phyloP scores from a whole-genome alignment of 441 rosid genomes.

The Gossypium laxum region DNA sequence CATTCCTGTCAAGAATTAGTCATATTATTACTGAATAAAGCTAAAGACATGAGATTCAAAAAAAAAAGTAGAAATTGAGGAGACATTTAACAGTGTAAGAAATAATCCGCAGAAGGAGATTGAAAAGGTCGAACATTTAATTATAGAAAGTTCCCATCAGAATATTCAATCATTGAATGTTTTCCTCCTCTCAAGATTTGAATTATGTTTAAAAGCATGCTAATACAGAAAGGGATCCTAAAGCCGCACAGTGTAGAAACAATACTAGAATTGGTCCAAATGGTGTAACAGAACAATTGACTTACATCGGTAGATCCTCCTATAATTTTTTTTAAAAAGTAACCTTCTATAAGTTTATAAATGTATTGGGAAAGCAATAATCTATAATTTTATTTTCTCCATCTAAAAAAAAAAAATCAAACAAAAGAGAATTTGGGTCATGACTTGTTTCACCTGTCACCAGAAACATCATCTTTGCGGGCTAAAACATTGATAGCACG shows the following conservation, averaged over 20 bases:
- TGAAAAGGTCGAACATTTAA: not conserved
- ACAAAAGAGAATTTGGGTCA: not conserved
- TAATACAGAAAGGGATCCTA: not conserved
- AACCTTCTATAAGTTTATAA: not conserved
- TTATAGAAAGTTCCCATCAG: not conserved
- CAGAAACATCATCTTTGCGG: constrained; percentile 61
- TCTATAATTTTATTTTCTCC: not conserved
- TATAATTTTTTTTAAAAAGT: too few relatives aligned
- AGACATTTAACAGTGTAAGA: not conserved
- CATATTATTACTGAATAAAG: constrained; percentile 14
- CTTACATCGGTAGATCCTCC: not conserved
- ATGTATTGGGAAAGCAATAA: not conserved
- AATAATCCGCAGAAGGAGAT: constrained; percentile 1
- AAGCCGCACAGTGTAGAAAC: not conserved
- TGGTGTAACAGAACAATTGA: not conserved
- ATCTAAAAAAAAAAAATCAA: constrained; percentile 10
- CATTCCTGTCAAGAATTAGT: constrained; percentile 44
- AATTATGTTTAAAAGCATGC: constrained; percentile 2
- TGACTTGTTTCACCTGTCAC: constrained; percentile 39
- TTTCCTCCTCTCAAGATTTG: not conserved
- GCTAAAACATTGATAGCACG: constrained; percentile 70
- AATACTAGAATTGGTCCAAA: not conserved
- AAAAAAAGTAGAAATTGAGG: not conserved
- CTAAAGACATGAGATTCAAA: constrained; percentile 11
- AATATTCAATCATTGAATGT: not conserved